Evolutionary conservation across 129 eudicot species (phyloP).

Genomic region (Saussurea involucrata): DNA sequence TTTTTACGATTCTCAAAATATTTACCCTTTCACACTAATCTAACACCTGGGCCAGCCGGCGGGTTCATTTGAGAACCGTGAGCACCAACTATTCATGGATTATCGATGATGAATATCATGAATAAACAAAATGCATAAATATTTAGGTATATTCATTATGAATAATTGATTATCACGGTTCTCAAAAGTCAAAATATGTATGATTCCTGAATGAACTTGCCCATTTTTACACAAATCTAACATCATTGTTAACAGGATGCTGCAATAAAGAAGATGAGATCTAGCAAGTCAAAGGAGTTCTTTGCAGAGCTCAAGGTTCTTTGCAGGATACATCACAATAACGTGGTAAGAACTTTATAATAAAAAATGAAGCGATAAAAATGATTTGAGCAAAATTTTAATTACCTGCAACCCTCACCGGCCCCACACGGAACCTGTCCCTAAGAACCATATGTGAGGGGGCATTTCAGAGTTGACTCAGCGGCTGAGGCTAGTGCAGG

Average conservation of each 20-base stretch:
- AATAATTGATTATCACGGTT: neutral
- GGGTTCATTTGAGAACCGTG: neutral
- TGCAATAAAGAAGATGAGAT: slow-evolving; percentile 43
- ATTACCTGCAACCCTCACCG: neutral
- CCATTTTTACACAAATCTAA: slow-evolving; percentile 1
- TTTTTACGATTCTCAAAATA: neutral
- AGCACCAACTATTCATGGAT: neutral
- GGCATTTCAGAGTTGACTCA: neutral
- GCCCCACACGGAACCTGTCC: neutral
- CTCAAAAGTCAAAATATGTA: neutral
- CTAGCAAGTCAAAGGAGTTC: slow-evolving; percentile 42
- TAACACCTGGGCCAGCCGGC: no score
- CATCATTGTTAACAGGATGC: slow-evolving; percentile 33
- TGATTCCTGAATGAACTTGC: no score
- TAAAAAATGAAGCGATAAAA: neutral
- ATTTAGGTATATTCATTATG: neutral
- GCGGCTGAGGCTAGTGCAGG: no score
- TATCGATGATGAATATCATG: no score
- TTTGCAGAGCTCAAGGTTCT: slow-evolving; percentile 47
- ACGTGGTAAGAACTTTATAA: slow-evolving; percentile 34
- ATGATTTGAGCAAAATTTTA: neutral
- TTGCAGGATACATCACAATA: slow-evolving; percentile 44
- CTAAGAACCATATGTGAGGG: neutral
- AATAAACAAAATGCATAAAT: no score
- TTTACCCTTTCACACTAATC: neutral